phyloP scores from a whole-genome alignment of 2,329 filamentous ascomycete genomes.

The Penicillium expansum region DNA sequence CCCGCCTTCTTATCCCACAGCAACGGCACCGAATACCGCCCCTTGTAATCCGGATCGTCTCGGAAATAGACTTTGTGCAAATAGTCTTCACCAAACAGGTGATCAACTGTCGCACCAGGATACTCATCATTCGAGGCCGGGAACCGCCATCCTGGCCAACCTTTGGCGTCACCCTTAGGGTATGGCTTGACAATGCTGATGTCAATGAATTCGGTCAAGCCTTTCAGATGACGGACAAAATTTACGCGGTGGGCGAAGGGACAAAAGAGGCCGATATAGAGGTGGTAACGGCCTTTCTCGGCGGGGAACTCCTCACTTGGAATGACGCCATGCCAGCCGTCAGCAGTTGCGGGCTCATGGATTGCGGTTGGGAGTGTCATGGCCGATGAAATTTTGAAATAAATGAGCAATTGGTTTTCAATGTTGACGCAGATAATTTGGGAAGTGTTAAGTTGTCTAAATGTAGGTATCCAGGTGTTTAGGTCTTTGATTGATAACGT shows the following conservation, averaged over 20 bases:
- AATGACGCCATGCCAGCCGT: slow-evolving; percentile 53
- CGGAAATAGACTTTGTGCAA: slow-evolving; percentile 63
- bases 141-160: slow-evolving; percentile 64
- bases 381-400: not conserved
- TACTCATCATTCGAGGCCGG: slow-evolving; percentile 54
- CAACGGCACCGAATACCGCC: slow-evolving; percentile 59
- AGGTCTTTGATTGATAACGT: not conserved
- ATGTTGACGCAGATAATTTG: not conserved
- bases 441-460: not conserved
- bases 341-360: slow-evolving; percentile 24
- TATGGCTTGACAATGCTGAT: slow-evolving; percentile 63
- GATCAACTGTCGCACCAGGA: slow-evolving; percentile 58
- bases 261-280: slow-evolving; percentile 61
- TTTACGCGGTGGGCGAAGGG: slow-evolving; percentile 63
- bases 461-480: not conserved
- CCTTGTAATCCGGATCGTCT: slow-evolving; percentile 59
- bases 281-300: slow-evolving; percentile 53
- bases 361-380: slow-evolving; percentile 1
- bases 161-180: slow-evolving; percentile 62
- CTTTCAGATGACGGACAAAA: slow-evolving; percentile 57
- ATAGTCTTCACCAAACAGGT: slow-evolving; percentile 57
- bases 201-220: slow-evolving; percentile 54
- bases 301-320: slow-evolving; percentile 49
- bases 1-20: slow-evolving; percentile 60
- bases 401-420: not conserved